These are phyloP conservation scores for Arctium lappa DNA, from an alignment of 129 eudicot species.

Conservation along the genomic window DNA sequence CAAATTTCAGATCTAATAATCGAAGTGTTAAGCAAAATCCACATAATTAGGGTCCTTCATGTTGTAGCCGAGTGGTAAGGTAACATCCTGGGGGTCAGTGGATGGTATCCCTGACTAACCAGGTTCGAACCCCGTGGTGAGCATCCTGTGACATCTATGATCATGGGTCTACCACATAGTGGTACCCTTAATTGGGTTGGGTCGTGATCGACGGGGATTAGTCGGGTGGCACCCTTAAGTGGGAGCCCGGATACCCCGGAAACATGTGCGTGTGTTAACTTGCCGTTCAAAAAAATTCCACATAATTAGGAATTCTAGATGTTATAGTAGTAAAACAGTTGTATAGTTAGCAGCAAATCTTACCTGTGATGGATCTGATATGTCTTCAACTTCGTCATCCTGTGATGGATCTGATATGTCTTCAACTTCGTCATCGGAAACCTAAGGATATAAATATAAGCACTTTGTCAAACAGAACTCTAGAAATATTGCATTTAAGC, in stretches of 20 bases:
- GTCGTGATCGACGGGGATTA: no score
- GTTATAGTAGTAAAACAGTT: not conserved
- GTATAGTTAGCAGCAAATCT: constrained; percentile 14
- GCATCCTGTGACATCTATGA: no score
- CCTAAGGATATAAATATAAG: constrained; percentile 25
- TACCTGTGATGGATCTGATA: constrained; percentile 61
- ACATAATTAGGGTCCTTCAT: not conserved
- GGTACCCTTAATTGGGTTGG: no score
- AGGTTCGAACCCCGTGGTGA: no score
- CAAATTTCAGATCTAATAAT: not conserved
- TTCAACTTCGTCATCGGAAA: constrained; percentile 71
- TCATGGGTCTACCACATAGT: no score
- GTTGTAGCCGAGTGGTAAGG: not conserved
- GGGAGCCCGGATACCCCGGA: no score
- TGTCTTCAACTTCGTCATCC: constrained; percentile 81
- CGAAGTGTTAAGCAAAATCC: not conserved
- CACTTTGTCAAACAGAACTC: constrained; percentile 7
- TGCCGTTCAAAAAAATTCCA: not conserved
- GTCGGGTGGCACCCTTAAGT: no score
- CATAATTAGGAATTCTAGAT: not conserved
- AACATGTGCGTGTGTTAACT: no score
- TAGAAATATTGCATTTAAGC: not conserved
- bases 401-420: constrained; percentile 60
- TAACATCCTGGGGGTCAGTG: no score
- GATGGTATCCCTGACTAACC: no score